Evolutionary conservation across 1,139 yeast genomes (phyloP).

Genomic region (Zygoascus sp.): DNA sequence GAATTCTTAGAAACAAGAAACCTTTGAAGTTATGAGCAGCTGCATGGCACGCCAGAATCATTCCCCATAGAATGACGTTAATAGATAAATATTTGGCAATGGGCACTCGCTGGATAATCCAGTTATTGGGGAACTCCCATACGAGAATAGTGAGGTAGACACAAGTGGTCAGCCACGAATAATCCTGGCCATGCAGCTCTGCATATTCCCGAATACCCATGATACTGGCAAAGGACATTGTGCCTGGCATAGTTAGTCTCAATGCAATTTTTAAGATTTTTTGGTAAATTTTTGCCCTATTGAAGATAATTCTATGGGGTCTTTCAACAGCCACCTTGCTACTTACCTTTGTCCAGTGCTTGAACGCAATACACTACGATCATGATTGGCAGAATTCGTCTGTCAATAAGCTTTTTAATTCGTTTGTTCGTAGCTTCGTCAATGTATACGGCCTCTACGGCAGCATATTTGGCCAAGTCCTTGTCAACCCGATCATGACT

Average conservation of each 20-base stretch:
- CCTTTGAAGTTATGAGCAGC: slow-evolving; percentile 45
- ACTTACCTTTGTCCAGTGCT: slow-evolving; percentile 33
- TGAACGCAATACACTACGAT: slow-evolving; percentile 14
- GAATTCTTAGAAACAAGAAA: slow-evolving; percentile 42
- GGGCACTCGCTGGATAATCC: slow-evolving; percentile 10
- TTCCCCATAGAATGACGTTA: slow-evolving; percentile 45
- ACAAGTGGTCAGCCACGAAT: slow-evolving; percentile 6
- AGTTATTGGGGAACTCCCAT: slow-evolving; percentile 7
- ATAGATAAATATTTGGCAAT: slow-evolving; percentile 45
- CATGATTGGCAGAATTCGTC: slow-evolving; percentile 15
- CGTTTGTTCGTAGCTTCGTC: slow-evolving; percentile 12
- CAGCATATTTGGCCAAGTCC: slow-evolving; percentile 5
- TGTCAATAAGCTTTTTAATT: slow-evolving; percentile 12
- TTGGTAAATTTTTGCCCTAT: too few relatives aligned
- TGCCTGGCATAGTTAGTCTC: slow-evolving; percentile 39
- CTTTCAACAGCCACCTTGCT: too few relatives aligned
- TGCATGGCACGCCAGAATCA: slow-evolving; percentile 42
- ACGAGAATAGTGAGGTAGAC: slow-evolving; percentile 7
- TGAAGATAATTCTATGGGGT: too few relatives aligned
- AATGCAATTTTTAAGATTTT: too few relatives aligned
- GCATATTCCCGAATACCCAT: slow-evolving; percentile 6
- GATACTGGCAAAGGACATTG: slow-evolving; percentile 23
- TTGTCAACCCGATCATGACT: background rate
- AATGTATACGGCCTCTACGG: slow-evolving; percentile 6
- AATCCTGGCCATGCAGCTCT: slow-evolving; percentile 8